Evolutionary conservation across 306 rosid species (phyloP), one percentile per base, ranked within the genome.

Genomic region (Adenanthera pavonina): DNA sequence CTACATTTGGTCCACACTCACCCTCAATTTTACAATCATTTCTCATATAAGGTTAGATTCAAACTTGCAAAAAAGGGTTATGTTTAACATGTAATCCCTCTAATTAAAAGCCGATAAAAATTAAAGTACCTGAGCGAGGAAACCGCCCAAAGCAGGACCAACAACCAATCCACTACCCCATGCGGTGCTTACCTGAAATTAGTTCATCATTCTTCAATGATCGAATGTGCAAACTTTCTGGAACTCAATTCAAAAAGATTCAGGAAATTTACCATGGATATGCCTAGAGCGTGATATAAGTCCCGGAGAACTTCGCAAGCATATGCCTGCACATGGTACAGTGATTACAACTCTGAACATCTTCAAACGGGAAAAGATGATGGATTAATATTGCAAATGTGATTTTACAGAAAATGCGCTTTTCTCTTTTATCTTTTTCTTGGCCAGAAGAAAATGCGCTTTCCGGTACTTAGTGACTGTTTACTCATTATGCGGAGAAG

Each of bases 61-160:
- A n/a, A n/a, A n/a, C n/a, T 5, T 0, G 62, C 33, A 56, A 56
- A 56, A 33, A 56, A 56, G 8, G 30, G 62, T 17, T 15, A n/a
- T 34, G 8, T 19, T 8, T 3, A 4, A n/a, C 0, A 75, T 3
- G 13, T 34, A 19, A 44, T 74, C 79, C 51, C 67, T 14, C 35
- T 13, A 60, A 3, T 49, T 41, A 36, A 34, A 34, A 52, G 46
- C 16, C 49, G 11, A 61, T n/a, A 38, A 13, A 61, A 40, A 54
- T 61, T 10, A 71, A 64, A 62, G 67, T 88, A 86, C 91, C 91
- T 85, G 89, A 11, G 91, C 89, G 53, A 88, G 84, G 76, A 81
- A 78, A 40, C 91, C 91, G 66, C 91, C 91, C 79, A 88, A 7
- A 74, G 91, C 89, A 12, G 91, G 91, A 57, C 91, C 91, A 44